Evolutionary conservation across 2,329 filamentous ascomycete genomes (phyloP), one percentile per base, ranked within the genome.

Genomic region (Sclerotinia borealis): DNA sequence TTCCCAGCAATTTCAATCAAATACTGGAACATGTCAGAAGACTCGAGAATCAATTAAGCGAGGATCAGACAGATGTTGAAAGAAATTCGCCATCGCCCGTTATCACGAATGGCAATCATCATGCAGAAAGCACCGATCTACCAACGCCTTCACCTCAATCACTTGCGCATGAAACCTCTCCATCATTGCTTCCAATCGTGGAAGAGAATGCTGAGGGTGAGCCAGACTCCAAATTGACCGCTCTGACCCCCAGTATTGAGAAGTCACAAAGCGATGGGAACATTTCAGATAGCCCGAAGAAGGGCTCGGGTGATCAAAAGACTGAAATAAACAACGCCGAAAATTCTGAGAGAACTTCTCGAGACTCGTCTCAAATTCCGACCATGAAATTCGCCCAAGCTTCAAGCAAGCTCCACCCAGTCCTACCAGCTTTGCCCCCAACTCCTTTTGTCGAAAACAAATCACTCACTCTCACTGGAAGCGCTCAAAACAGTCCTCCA

Each of bases 1-100:
- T 74, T 34, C 73, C 70, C 6, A 69, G 67, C 41, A 68, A 71
- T 49, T 68, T 70, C 22, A 64, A 67, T 31, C 67, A 59, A 7
- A 71, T 74, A 31, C 25, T 71, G 29, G 67, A 68, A 36, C 65
- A 69, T 45, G 63, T 73, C 47, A 63, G 64, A 49, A 65, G 51
- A 49, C 59, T 71, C 39, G 68, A 69, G 41, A 67, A 64, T 22
- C 68, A 66, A 25, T 59, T 74, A 5, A 68, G 66, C 17, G 66
- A 67, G 19, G 70, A 73, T 48, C 66, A 67, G 37, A 64, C 64
- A 34, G 59, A 58, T 13, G 45, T 66, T 60, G 66, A 70, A 25
- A 59, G 64, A 19, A 56, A 48, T n/a, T 65, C 68, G 13, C 55
- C 63, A 25, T 69, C 69, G 22, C 68, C 70, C 34, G 62, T 34